Conservation (phyloP, 495 filamentous ascomycete genomes). For the Peziza echinospora region DNA sequence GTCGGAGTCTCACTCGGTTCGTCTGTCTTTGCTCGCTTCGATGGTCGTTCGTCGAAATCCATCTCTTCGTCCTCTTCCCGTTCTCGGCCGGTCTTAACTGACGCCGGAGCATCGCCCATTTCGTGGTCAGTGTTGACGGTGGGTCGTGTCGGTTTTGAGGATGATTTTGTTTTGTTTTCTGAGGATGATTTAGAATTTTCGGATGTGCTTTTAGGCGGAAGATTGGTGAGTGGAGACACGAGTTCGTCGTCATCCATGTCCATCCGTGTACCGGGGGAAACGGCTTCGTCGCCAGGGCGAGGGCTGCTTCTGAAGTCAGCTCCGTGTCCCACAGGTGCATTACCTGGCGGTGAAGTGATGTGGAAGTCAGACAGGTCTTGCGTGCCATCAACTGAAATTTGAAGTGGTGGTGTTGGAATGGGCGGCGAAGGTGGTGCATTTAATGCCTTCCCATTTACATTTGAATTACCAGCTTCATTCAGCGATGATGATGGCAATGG, state of each 20-base stretch:
- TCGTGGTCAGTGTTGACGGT: neutral
- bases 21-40: slow-evolving; percentile 54
- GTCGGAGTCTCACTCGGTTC: slow-evolving; percentile 18
- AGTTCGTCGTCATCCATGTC: neutral
- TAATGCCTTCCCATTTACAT: slow-evolving; percentile 17
- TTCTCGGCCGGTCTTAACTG: slow-evolving; percentile 10
- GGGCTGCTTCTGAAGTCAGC: neutral
- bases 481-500: slow-evolving; percentile 11
- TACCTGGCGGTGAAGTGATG: slow-evolving; percentile 9
- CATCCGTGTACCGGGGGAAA: neutral
- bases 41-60: slow-evolving; percentile 45
- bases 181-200: too few species aligned
- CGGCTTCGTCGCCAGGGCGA: neutral
- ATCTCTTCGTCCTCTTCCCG: slow-evolving; percentile 52
- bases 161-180: neutral
- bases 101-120: neutral
- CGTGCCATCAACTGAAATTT: slow-evolving; percentile 11
- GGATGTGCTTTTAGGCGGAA: neutral
- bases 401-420: slow-evolving; percentile 20
- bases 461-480: slow-evolving; percentile 12
- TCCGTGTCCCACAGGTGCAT: neutral
- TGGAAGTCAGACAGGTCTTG: slow-evolving; percentile 19
- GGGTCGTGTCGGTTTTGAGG: neutral
- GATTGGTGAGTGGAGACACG: neutral
- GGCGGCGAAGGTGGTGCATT: slow-evolving; percentile 19